Percentiles rank a stretch among this genome's conserved stretches.
These are phyloP conservation scores for Biscogniauxia marginata DNA, from an alignment of 2,329 filamentous ascomycete species.

Conservation along the genomic window DNA sequence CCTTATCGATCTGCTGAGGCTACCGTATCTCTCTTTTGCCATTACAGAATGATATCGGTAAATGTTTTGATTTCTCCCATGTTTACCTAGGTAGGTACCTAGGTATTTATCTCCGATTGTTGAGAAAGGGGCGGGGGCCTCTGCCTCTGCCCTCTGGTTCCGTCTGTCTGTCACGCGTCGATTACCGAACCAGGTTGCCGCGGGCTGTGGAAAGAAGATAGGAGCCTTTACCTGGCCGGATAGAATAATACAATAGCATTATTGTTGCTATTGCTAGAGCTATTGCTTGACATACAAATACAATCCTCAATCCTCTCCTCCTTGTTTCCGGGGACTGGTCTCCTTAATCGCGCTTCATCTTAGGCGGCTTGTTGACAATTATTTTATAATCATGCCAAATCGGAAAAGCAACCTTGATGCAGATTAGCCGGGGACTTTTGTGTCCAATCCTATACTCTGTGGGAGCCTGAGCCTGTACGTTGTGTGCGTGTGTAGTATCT, in stretches of 20 bases:
- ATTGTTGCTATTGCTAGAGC: not conserved
- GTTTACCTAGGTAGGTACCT: not conserved
- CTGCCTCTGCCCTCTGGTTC: not conserved
- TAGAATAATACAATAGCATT: not conserved
- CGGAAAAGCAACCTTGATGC: not conserved
- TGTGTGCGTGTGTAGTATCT: not conserved
- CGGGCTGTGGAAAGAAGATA: not conserved
- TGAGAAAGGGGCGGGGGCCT: not conserved
- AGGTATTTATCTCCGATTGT: not conserved
- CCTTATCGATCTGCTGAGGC: not conserved
- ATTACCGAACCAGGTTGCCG: not conserved
- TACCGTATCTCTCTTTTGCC: not conserved
- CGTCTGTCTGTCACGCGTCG: not conserved
- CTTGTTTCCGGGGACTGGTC: not conserved
- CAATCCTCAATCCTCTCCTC: not conserved
- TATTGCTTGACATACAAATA: not conserved
- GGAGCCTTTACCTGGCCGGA: not conserved
- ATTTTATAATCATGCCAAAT: not conserved
- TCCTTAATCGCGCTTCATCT: not conserved
- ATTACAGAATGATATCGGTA: not conserved
- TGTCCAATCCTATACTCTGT: not conserved
- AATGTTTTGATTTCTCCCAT: not conserved
- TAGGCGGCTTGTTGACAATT: not conserved
- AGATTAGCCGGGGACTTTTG: not conserved
- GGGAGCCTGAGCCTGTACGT: not conserved